Base-by-base conservation (phyloP, 371 early-diverging fungal genomes). In the Zancudomyces culisetae region DNA sequence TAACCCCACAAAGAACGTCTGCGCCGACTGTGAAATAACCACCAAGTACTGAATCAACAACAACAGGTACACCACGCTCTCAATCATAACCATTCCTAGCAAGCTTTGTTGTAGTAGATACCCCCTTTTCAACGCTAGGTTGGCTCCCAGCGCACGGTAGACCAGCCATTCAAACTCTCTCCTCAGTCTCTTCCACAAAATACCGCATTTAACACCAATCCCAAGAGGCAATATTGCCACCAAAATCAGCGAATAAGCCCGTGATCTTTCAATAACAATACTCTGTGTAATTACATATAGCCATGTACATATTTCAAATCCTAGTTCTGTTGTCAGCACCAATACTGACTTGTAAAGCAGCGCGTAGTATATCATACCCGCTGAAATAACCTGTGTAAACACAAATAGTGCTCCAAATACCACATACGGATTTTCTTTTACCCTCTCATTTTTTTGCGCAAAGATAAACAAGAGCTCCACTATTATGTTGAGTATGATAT, bases 111-210 rank as follows among this genome's bases (percentile, higher is more conserved):
- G 57, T 49, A 27, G 57, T 6, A 45, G 30, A 48, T 56, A 62
- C 56, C 60, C 65, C 22, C 57, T 53, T 27, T 55, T 60, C 49
- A 69, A 62, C n/a, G 43, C 40, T 23, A 62, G 41, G 42, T 71
- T 62, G 8, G 70, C 66, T 1, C 71, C 73, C 21, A 71, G 56
- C 15, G 56, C 57, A 23, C 68, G 60, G 52, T 57, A 73, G 24
- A 73, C 62, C 19, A 60, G 59, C 73, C 73, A 72, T 18, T 72
- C 74, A 50, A 70, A 70, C 24, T 72, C 69, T 30, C 46, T 53
- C 23, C 59, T 62, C 43, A 71, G 56, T 12, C 43, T 43, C 10
- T 10, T 6, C 6, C 15, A 10, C 10, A 43, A 8, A 10, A 43
- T 43, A 19, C 24, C 10, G 24, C 4, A 21, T 43, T 43, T 43